phyloP scores from a whole-genome alignment of 331 rosid species.

The Telfairia occidentalis region DNA sequence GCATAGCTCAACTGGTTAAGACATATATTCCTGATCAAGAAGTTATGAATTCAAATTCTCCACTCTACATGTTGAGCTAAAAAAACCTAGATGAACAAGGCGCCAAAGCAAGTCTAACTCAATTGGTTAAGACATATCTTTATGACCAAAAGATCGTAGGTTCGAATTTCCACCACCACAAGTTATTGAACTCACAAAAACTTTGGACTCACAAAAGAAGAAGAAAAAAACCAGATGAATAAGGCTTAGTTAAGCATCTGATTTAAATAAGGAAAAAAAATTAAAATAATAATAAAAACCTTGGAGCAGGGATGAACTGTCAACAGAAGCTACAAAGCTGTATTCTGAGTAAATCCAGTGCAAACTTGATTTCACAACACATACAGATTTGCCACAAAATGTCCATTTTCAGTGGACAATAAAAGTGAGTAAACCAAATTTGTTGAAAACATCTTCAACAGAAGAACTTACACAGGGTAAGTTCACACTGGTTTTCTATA shows the following conservation, averaged over 20 bases:
- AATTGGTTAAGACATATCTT: too few species aligned
- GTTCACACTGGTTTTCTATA: background rate
- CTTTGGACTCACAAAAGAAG: too few species aligned
- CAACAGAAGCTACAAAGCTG: background rate
- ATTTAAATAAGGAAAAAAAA: background rate
- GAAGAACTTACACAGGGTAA: background rate
- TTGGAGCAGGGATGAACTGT: background rate
- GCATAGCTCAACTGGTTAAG: too few species aligned
- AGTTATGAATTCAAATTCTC: too few species aligned
- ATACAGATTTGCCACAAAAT: background rate
- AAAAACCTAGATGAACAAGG: too few species aligned
- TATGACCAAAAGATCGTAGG: too few species aligned
- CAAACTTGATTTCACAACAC: background rate
- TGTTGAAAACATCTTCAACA: background rate
- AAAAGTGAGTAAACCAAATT: background rate
- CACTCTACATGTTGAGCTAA: too few species aligned
- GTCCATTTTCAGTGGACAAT: background rate
- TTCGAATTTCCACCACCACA: too few species aligned
- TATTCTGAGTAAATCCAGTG: background rate
- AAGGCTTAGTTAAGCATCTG: background rate
- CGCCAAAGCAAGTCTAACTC: too few species aligned
- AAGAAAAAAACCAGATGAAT: background rate
- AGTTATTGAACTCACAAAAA: too few species aligned
- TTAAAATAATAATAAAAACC: background rate
- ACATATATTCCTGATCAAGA: too few species aligned